Evolutionary conservation across 2,329 filamentous ascomycete genomes (phyloP), one percentile per base, ranked within the genome.

Genomic region (Neofusicoccum laricinum): DNA sequence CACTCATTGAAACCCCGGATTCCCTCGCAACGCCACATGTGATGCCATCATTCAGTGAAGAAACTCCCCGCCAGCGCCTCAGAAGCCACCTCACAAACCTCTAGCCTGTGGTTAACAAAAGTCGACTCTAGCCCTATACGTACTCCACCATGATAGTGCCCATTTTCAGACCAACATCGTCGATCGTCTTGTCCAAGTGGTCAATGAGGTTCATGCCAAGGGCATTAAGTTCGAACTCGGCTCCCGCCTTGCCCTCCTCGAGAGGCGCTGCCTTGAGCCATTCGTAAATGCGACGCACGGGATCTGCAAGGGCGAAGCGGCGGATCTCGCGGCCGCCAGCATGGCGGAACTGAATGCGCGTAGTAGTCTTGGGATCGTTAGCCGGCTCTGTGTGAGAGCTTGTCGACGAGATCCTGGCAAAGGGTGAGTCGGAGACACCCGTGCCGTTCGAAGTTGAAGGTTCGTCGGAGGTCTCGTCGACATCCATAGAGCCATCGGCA

Each of bases 61-160:
- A 40, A 25, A 14, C 8, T 34, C n/a, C 14, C 53, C 30, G 7
- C 53, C 40, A 34, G 53, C 53, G 40, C 53, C 19, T 34, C 11
- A 17, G 15, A 45, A 58, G 36, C 40, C 15, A 19, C 25, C 25
- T 32, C 10, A 12, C 25, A 38, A 32, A 10, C 53, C 21, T 58
- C 53, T 58, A 58, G 15, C 21, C 25, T 34, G 41, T 58, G 15
- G 12, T n/a, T 11, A 38, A 21, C 12, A 32, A 2, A 17, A 32
- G 7, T 15, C 19, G 4, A 25, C 4, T 40, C 61, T 43, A 51
- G 11, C 41, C 41, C 51, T 76, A 74, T 11, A 73, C 65, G 72
- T 93, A 96, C 76, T 97, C 95, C 69, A 99, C 89, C 92, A 97
- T 97, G 7, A 99, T 90, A 0, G 93, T 97, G 3, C 90, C 93